Conservation (phyloP, 441 rosid genomes). For the Brassica hybrid region DNA sequence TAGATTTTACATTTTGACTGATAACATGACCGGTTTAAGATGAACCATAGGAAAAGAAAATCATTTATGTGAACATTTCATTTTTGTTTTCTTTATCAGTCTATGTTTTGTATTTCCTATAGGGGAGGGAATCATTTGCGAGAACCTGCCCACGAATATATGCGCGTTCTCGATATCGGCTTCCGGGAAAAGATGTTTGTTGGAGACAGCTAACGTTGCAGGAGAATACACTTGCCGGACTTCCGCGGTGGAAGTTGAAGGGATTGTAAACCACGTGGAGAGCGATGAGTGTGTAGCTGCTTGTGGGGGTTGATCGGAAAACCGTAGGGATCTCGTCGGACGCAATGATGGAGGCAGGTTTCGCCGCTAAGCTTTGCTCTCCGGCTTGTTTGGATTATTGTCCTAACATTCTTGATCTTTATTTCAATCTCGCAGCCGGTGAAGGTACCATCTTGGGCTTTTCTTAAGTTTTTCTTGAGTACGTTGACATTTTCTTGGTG, state of each 20-base stretch:
- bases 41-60: background rate
- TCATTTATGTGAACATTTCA: background rate
- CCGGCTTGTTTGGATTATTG: no score
- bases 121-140: constrained; percentile 52
- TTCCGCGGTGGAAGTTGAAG: constrained; percentile 79
- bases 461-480: background rate
- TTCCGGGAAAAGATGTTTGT: constrained; percentile 89
- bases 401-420: no score
- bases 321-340: no score
- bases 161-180: no score
- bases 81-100: background rate
- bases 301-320: constrained; percentile 85
- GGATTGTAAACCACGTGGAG: constrained; percentile 75
- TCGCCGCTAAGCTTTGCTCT: no score
- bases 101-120: background rate
- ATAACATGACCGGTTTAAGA: background rate
- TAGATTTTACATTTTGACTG: background rate
- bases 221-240: constrained; percentile 81
- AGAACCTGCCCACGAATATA: constrained; percentile 43
- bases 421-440: constrained; percentile 90
- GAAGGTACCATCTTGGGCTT: constrained; percentile 61
- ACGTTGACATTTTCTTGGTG: background rate
- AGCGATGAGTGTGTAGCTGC: constrained; percentile 70
- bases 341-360: no score
- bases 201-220: constrained; percentile 67